Percentiles rank a stretch among this genome's conserved stretches.
Conservation (phyloP, 2,329 filamentous ascomycete species). For the Ramularia endophylla region DNA sequence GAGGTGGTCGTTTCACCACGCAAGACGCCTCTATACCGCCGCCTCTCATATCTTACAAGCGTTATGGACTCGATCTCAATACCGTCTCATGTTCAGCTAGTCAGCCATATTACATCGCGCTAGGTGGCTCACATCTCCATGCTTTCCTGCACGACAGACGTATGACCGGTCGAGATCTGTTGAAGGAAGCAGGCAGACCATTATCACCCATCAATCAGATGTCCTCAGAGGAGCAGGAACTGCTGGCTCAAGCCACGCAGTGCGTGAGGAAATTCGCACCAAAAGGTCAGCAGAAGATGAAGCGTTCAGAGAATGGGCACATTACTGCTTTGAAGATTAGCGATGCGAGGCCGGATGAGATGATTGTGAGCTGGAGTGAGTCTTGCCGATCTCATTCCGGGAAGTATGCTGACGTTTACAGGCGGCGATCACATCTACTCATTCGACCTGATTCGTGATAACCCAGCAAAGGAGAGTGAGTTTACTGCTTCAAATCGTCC, state of each 20-base stretch:
- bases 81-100: constrained; percentile 62
- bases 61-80: constrained; percentile 58
- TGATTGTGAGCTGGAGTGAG: constrained; percentile 61
- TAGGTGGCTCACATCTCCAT: constrained; percentile 62
- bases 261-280: constrained; percentile 64
- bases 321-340: constrained; percentile 68
- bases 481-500: constrained; percentile 13
- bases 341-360: constrained; percentile 61
- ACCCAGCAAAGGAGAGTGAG: constrained; percentile 43
- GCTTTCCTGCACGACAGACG: constrained; percentile 64
- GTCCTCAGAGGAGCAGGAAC: constrained; percentile 45
- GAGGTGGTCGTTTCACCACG: constrained; percentile 37
- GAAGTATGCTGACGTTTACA: constrained; percentile 49
- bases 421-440: constrained; percentile 51
- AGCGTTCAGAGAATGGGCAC: constrained; percentile 52
- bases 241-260: constrained; percentile 54
- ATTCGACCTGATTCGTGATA: constrained; percentile 55
- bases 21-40: constrained; percentile 52
- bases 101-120: constrained; percentile 63
- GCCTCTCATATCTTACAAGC: constrained; percentile 59
- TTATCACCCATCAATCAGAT: constrained; percentile 38
- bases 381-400: constrained; percentile 19
- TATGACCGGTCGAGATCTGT: constrained; percentile 57
- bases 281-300: constrained; percentile 50
- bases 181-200: constrained; percentile 48